Evolutionary conservation across 805 yeast genomes (phyloP), one percentile per base, ranked within the genome.

Genomic region (Cyberlindnera nakhonratchasimensis): DNA sequence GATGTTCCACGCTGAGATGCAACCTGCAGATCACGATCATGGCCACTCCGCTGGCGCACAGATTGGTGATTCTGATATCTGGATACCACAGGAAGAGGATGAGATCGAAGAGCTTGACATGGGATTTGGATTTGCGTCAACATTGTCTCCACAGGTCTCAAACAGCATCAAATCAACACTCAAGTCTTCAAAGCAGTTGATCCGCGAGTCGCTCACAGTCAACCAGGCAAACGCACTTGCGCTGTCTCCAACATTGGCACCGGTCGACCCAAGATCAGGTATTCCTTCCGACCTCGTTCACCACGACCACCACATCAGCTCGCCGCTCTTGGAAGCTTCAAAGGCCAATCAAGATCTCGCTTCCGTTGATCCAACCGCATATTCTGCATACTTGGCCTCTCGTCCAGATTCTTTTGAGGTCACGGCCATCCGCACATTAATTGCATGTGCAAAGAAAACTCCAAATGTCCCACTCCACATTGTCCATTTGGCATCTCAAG

Each of bases 1-100:
- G 50, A 80, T 91, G 87, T 90, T 91, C 69, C 98, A 90, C 58
- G 96, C 97, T 1, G 98, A 90, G 62, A 78, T 87, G 82, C 86
- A 80, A 57, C 80, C 79, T 5, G 59, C 59, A 24, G 45, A 50
- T 4, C 53, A 54, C 20, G 45, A 43, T 13, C 65, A 65, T 13
- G 65, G 66, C 7, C 60, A 62, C 3, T 50, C 44, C 28, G 17
- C 25, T 3, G 38, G 49, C 10, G 47, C 45, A 3, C 34, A 26
- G 17, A 12, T 42, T 11, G 45, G 31, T 3, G 40, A 39, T n/a
- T n/a, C n/a, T 7, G 50, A 37, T 18, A 17, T 13, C 21, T 34
- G 33, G 21, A 13, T n/a, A n/a, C n/a, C n/a, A n/a, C n/a, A 12
- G 13, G 33, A 43, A 14, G 48, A 43, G 13, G 61, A 55, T 5